A percentile compares a stretch with the other conserved stretches of the same genome.
Conservation (phyloP, 305 asterid species). For the Fraxinus greggii region DNA sequence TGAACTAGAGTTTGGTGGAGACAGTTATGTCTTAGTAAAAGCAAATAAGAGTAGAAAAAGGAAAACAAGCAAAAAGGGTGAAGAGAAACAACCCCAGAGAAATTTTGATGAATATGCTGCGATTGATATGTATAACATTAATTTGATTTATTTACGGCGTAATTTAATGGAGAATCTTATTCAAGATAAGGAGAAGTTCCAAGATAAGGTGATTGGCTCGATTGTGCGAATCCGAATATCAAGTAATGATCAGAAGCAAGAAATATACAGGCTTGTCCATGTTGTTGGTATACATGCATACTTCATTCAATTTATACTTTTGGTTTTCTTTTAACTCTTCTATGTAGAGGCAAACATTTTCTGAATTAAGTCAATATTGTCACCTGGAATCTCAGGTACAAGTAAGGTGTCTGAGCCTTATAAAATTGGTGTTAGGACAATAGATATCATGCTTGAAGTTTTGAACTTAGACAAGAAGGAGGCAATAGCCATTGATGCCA, state of each 20-base stretch:
- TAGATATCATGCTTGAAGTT: constrained; percentile 79
- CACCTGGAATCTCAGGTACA: constrained; percentile 56
- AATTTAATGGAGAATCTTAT: constrained; percentile 71
- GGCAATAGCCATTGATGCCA: constrained; percentile 59
- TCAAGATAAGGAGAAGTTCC: constrained; percentile 61
- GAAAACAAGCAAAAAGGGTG: constrained; percentile 54
- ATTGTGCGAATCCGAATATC: constrained; percentile 80
- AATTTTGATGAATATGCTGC: constrained; percentile 79
- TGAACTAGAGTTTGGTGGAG: constrained; percentile 42
- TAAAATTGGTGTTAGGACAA: constrained; percentile 63
- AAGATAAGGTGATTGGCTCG: constrained; percentile 65
- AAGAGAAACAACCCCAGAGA: constrained; percentile 45
- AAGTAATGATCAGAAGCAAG: constrained; percentile 71
- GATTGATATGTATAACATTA: constrained; percentile 77
- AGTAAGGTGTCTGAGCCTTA: constrained; percentile 64
- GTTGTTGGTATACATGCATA: constrained; percentile 66
- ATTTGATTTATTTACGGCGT: constrained; percentile 75
- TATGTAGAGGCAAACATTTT: background rate
- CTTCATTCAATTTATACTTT: background rate
- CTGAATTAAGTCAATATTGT: constrained; percentile 15
- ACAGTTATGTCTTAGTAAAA: constrained; percentile 23
- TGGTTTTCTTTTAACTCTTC: constrained; percentile 5
- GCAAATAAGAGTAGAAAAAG: constrained; percentile 51
- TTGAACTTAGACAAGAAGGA: constrained; percentile 82
- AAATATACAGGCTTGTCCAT: constrained; percentile 87